Evolutionary conservation across 495 filamentous ascomycete genomes (phyloP).

Genomic region (Trypethelium eluteriae): DNA sequence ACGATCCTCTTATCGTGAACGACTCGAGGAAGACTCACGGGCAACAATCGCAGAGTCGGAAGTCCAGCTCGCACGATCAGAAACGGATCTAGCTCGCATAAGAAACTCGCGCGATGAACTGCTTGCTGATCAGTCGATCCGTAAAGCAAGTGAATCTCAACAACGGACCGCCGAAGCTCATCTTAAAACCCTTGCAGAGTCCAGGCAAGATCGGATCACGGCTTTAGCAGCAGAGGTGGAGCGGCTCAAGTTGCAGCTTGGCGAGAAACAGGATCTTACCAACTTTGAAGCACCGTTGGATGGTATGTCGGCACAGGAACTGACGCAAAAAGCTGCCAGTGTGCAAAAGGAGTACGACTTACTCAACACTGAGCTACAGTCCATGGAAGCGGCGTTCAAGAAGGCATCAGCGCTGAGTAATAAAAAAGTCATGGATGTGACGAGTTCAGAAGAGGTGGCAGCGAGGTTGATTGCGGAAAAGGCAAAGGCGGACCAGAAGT

Average conservation of each 20-base stretch:
- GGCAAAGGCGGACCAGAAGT: slow-evolving; percentile 93
- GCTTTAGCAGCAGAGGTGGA: slow-evolving; percentile 75
- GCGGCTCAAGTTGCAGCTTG: slow-evolving; percentile 52
- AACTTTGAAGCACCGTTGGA: slow-evolving; percentile 46
- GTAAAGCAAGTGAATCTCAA: slow-evolving; percentile 69
- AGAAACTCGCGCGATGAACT: slow-evolving; percentile 76
- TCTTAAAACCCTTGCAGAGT: slow-evolving; percentile 67
- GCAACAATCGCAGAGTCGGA: slow-evolving; percentile 64
- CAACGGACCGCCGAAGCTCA: slow-evolving; percentile 60
- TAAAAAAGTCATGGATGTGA: slow-evolving; percentile 73
- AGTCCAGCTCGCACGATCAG: slow-evolving; percentile 67
- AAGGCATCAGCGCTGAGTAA: slow-evolving; percentile 74
- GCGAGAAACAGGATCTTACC: slow-evolving; percentile 36
- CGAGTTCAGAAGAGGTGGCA: slow-evolving; percentile 69
- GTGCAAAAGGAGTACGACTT: slow-evolving; percentile 71
- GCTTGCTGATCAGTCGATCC: slow-evolving; percentile 68
- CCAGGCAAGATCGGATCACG: slow-evolving; percentile 64
- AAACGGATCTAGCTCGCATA: slow-evolving; percentile 79
- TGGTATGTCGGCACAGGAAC: slow-evolving; percentile 53
- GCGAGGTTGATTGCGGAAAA: slow-evolving; percentile 74
- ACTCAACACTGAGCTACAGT: slow-evolving; percentile 76
- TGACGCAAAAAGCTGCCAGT: slow-evolving; percentile 62
- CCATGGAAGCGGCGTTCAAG: slow-evolving; percentile 79
- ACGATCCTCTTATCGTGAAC: slow-evolving; percentile 68
- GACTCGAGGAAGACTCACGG: slow-evolving; percentile 71